A percentile compares a stretch with the other conserved stretches of the same genome.
Evolutionary conservation across 2,329 filamentous ascomycete genomes (phyloP).

Genomic region (Trichoderma pleuroti): DNA sequence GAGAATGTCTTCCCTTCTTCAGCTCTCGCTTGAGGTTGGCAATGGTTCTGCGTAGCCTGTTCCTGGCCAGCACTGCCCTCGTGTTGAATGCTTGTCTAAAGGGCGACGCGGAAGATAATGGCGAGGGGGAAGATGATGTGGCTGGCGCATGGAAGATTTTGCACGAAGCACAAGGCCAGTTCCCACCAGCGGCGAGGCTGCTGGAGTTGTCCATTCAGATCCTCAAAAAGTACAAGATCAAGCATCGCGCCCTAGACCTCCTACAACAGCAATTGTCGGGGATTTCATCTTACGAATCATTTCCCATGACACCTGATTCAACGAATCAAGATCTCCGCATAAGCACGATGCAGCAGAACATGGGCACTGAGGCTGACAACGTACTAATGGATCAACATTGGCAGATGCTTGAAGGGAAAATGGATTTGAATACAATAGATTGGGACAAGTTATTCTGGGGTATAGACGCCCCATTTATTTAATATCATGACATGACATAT

Average conservation of each 20-base stretch:
- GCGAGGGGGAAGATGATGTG: slow-evolving; percentile 27
- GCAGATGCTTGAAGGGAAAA: slow-evolving; percentile 28
- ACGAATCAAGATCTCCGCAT: slow-evolving; percentile 21
- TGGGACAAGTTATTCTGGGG: slow-evolving; percentile 37
- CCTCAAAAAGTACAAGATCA: slow-evolving; percentile 32
- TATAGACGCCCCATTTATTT: slow-evolving; percentile 34
- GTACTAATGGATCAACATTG: slow-evolving; percentile 28
- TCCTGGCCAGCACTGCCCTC: slow-evolving; percentile 34
- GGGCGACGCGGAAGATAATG: slow-evolving; percentile 24
- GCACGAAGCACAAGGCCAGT: slow-evolving; percentile 31
- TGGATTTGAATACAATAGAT: slow-evolving; percentile 35
- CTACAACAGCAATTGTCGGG: slow-evolving; percentile 20
- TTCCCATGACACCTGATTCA: slow-evolving; percentile 32
- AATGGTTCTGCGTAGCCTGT: slow-evolving; percentile 34
- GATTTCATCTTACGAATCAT: slow-evolving; percentile 2
- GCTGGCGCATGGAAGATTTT: slow-evolving; percentile 34
- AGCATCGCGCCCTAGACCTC: slow-evolving; percentile 25
- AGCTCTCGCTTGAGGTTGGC: slow-evolving; percentile 30
- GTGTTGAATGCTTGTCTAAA: slow-evolving; percentile 33
- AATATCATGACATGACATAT: background rate
- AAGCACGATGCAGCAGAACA: slow-evolving; percentile 11
- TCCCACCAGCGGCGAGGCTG: slow-evolving; percentile 30
- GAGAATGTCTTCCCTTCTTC: slow-evolving; percentile 28
- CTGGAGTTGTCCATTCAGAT: slow-evolving; percentile 32
- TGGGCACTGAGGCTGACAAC: slow-evolving; percentile 17